A percentile compares a stretch with the other conserved stretches of the same genome.
These are phyloP conservation scores for Populus trichocarpa DNA, from an alignment of 441 rosid genomes.

Conservation along the genomic window DNA sequence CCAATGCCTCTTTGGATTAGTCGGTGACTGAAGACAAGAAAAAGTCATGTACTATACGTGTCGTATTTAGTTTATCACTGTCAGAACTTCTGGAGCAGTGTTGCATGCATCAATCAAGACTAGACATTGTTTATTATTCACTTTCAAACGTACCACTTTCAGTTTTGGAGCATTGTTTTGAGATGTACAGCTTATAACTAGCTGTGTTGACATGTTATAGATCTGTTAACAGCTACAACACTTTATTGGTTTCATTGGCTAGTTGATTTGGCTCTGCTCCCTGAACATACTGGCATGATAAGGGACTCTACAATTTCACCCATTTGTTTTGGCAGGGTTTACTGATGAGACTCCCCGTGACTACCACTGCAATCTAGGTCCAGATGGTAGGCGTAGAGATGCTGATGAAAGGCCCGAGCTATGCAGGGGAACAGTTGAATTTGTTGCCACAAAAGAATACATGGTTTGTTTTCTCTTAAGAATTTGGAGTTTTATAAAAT, in stretches of 20 bases:
- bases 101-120: not conserved
- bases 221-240: not conserved
- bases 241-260: not conserved
- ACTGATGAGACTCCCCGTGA: slow-evolving; percentile 91
- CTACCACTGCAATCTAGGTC: slow-evolving; percentile 95
- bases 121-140: not conserved
- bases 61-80: not conserved
- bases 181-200: not conserved
- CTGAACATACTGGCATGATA: slow-evolving; percentile 14
- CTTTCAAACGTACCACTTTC: not conserved
- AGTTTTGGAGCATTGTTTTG: not conserved
- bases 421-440: slow-evolving; percentile 92
- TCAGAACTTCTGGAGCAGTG: slow-evolving; percentile 4
- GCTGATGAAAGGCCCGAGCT: slow-evolving; percentile 98
- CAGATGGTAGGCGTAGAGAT: slow-evolving; percentile 97
- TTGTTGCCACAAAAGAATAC: slow-evolving; percentile 85
- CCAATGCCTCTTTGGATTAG: not conserved
- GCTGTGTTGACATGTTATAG: not conserved
- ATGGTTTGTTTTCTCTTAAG: slow-evolving; percentile 51
- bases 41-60: not conserved
- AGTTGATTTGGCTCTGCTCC: slow-evolving; percentile 1
- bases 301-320: slow-evolving; percentile 13
- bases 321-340: slow-evolving; percentile 51
- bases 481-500: slow-evolving; percentile 9
- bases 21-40: not conserved